These are phyloP conservation scores for Tetracladium marchalianum DNA, from an alignment of 495 filamentous ascomycete species.

Conservation along the genomic window DNA sequence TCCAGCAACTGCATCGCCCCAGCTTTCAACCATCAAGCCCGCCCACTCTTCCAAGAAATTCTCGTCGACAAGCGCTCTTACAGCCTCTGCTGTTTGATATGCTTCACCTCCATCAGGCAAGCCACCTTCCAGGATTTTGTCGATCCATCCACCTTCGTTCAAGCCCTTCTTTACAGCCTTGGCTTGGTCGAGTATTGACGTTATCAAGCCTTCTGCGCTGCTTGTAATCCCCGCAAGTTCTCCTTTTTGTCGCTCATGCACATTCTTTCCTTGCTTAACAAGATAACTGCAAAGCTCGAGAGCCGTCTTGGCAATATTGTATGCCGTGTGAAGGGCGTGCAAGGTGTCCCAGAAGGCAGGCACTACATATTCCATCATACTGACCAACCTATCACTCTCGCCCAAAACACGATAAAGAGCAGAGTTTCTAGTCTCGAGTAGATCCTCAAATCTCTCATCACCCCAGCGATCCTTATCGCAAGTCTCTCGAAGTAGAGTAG, in stretches of 20 bases:
- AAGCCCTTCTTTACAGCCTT: constrained; percentile 15
- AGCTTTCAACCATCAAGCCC: constrained; percentile 30
- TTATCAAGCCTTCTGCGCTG: constrained; percentile 1
- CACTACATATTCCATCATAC: background rate
- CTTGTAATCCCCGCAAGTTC: background rate
- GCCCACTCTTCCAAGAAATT: constrained; percentile 30
- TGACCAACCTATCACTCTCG: background rate
- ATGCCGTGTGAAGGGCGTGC: constrained; percentile 10
- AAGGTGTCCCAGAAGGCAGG: constrained; percentile 10
- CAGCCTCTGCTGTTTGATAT: background rate
- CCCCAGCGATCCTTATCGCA: constrained; percentile 5
- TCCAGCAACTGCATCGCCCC: constrained; percentile 32
- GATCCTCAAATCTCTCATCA: constrained; percentile 3
- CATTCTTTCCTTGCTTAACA: background rate
- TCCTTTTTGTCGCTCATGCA: constrained; percentile 1
- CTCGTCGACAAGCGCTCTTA: constrained; percentile 9
- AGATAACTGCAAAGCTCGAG: constrained; percentile 5
- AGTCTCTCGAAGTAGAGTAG: constrained; percentile 10
- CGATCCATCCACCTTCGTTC: constrained; percentile 20
- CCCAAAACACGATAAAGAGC: constrained; percentile 3
- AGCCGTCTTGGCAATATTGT: constrained; percentile 9
- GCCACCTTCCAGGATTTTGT: constrained; percentile 12
- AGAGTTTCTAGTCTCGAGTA: constrained; percentile 6
- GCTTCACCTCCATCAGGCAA: constrained; percentile 1
- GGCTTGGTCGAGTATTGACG: constrained; percentile 7